Base-by-base conservation (phyloP, 2,329 filamentous ascomycete genomes). In the Ophiosphaerella herpotricha region DNA sequence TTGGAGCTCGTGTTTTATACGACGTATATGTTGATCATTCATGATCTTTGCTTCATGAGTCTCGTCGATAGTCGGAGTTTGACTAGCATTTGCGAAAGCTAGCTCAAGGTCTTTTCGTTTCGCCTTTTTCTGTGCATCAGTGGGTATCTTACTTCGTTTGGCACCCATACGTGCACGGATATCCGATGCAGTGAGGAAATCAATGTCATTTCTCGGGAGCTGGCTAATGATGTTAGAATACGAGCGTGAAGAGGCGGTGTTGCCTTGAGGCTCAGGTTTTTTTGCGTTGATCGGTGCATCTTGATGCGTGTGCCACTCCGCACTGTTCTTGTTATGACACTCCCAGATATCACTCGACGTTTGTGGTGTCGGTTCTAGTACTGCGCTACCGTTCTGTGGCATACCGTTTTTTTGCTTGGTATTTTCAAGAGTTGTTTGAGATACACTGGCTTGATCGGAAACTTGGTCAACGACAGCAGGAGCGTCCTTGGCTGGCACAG, bases 131-230 rank as follows among this genome's bases (percentile, higher is more conserved):
- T 57, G 59, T 18, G 61, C 57, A 26, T 45, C 44, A n/a, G 38
- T 43, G 7, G 44, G 40, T 7, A 51, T 31, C 16, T 49, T 51
- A 11, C 21, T 41, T 14, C 50, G 57, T 26, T 56, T 71, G 12
- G 44, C 45, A n/a, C 73, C 72, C 68, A 78, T 77, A 13, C 69
- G 67, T 26, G 76, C 74, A 23, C 76, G 71, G n/a, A 78, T 70
- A 18, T 74, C 66, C 11, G 66, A 67, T 4, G 75, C 73, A 40
- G 68, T 77, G 24, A 79, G 59, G 6, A 70, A 61, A 40, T 79
- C 75, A 14, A 77, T 58, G 45, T 77, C 74, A 36, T 75, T 63
- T 37, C 70, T 54, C 1, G 73, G 71, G 9, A 73, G 53, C 6
- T 66, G 68, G 5, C 60, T 57, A 5, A 77, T 60, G 9, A 66